phyloP scores from a whole-genome alignment of 2,329 filamentous ascomycete genomes.

The Ophiosphaerella narmari region DNA sequence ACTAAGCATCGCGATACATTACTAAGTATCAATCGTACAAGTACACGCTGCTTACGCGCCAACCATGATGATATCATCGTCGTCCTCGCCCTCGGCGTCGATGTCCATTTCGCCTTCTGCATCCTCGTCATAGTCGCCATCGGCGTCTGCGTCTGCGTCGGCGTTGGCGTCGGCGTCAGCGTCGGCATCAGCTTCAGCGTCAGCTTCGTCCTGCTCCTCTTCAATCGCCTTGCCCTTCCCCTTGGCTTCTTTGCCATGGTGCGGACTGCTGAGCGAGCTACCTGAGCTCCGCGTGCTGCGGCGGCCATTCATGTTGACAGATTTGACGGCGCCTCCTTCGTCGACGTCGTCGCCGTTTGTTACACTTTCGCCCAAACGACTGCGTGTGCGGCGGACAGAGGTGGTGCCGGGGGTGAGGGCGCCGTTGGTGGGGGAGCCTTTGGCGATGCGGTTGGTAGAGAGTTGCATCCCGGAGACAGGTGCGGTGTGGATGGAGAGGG shows the following conservation, averaged over 20 bases:
- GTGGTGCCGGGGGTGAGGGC: constrained; percentile 35
- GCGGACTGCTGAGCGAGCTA: constrained; percentile 35
- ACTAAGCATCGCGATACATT: neutral
- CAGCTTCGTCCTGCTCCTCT: constrained; percentile 36
- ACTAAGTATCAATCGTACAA: neutral
- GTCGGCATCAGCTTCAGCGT: constrained; percentile 34
- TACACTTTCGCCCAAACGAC: constrained; percentile 49
- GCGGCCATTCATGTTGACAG: constrained; percentile 27
- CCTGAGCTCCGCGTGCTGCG: constrained; percentile 37
- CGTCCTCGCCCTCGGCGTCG: constrained; percentile 17
- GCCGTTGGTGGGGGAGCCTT: constrained; percentile 40
- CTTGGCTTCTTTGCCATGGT: constrained; percentile 23
- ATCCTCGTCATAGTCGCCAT: neutral
- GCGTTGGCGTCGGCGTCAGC: constrained; percentile 31
- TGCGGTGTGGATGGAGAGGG: constrained; percentile 36
- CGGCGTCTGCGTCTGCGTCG: constrained; percentile 32
- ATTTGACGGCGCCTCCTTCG: constrained; percentile 38
- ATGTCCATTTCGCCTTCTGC: too few relatives aligned
- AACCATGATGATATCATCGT: constrained; percentile 38
- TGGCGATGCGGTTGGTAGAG: constrained; percentile 33
- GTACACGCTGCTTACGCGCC: constrained; percentile 11
- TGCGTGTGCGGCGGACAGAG: constrained; percentile 47
- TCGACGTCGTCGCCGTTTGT: constrained; percentile 41
- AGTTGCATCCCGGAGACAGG: constrained; percentile 39
- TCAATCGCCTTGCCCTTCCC: constrained; percentile 36